Base-by-base conservation (phyloP, 148 eudicot species). In the Vaccinium macrocarpon region DNA sequence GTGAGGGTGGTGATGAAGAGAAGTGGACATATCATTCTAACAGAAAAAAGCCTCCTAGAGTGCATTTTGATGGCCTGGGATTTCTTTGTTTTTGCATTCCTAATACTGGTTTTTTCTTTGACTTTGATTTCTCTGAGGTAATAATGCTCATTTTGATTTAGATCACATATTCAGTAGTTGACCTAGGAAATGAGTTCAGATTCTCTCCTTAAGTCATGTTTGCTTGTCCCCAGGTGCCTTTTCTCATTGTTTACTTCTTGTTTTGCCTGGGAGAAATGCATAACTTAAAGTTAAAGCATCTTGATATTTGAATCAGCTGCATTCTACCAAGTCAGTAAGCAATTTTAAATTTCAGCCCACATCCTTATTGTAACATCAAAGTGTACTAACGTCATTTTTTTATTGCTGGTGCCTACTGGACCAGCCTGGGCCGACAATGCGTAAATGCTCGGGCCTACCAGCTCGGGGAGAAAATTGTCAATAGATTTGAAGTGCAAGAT, bases 71-170 rank as follows among this genome's bases (percentile, higher is more conserved):
- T 32, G 62, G 48, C 64, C 52, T 64, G 64, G 68, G 38, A n/a
- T 64, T 68, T 75, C 4, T 82, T 64, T 53, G 51, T 82, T 82
- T 82, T 73, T 82, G 85, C 82, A 86, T 86, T 78, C 71, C 52
- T 59, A 4, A 38, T 48, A 62, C 66, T 81, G 75, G 49, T 27
- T 68, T 62, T 57, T 21, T 55, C 29, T 53, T 56, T 68, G 18
- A 29, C 12, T 11, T 66, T 82, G 73, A 49, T 5, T 70, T 6
- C 11, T 50, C 29, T 72, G 27, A 42, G 48, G 19, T n/a, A 15
- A 19, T n/a, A 15, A 19, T 14, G 42, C 32, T 73, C 53, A 49
- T 61, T 32, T 27, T 56, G 48, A 8, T 66, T 50, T 80, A 32
- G 76, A 66, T 82, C 71, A 25, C 9, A 9, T 50, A 23, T 57